Base-by-base conservation (phyloP, 2,329 filamentous ascomycete species). In the Chaetothyriales sp. region DNA sequence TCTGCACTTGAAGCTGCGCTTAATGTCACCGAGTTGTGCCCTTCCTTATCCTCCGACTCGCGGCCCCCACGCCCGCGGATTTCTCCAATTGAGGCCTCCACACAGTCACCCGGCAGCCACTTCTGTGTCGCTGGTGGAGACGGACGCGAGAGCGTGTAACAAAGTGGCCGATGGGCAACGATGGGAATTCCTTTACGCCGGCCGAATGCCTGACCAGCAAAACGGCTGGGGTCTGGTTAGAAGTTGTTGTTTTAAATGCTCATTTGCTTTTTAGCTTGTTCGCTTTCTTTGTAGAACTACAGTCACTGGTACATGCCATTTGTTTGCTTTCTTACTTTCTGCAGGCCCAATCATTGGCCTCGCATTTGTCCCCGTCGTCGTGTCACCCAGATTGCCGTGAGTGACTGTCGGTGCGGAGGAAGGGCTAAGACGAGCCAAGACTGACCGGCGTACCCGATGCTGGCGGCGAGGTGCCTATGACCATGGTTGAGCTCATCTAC, bases 401-500 rank as follows among this genome's bases (percentile, higher is more conserved):
- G 3, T 6, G 3, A 25, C 22, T 25, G 22, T 6, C 22, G 3
- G 22, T 4, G 22, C 22, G 3, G 22, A 25, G 22, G 22, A 25
- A 15, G 10, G 33, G 33, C 15, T 37, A 13, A 37, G 29, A 40
- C 2, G 5, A 40, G 10, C 4, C 29, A 9, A 33, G 2, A 25
- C 33, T 10, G 15, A 15, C 33, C 15, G 33, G 33, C 33, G 13
- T 15, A 5, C 13, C 33, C 15, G 33, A 15, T 40, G 10, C 22
- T 40, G 10, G 33, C n/a, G 43, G n/a, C n/a, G 7, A 47, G 43
- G 15, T 18, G 37, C 43, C 28, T 46, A 40, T 37, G 43, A 54
- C 28, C 57, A 77, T 77, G 69, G 76, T 77, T 61, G 72, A 77
- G 59, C 66, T 73, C 51, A 75, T 80, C 52, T 72, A 72, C 50